These are phyloP conservation scores for Penicillium macrosclerotiorum DNA, from an alignment of 495 filamentous ascomycete genomes.

Conservation along the genomic window DNA sequence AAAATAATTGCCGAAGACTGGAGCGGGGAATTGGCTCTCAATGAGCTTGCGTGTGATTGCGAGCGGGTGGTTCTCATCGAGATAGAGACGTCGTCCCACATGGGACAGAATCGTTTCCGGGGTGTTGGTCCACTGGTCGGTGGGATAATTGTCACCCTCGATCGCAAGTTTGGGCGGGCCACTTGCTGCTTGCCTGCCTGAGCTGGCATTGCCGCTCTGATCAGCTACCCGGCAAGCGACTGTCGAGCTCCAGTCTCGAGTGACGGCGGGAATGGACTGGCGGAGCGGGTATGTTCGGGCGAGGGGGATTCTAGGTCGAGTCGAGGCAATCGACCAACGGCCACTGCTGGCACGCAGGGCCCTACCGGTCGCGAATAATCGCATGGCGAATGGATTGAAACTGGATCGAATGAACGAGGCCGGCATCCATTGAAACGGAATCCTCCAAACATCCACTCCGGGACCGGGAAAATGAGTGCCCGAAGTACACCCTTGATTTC, in stretches of 20 bases:
- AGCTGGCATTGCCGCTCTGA: slow-evolving; percentile 7
- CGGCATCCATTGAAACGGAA: neutral
- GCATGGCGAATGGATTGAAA: slow-evolving; percentile 32
- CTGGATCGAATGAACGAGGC: neutral
- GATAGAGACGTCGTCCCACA: slow-evolving; percentile 73
- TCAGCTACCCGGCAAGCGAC: slow-evolving; percentile 24
- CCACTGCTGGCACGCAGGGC: slow-evolving; percentile 41
- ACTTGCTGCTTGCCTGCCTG: slow-evolving; percentile 10
- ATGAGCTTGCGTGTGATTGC: slow-evolving; percentile 88
- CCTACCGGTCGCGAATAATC: slow-evolving; percentile 44
- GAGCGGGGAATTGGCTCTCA: slow-evolving; percentile 78
- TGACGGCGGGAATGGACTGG: slow-evolving; percentile 12
- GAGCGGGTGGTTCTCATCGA: slow-evolving; percentile 85
- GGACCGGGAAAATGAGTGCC: slow-evolving; percentile 32
- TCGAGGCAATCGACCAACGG: slow-evolving; percentile 36
- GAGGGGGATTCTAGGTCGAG: slow-evolving; percentile 26
- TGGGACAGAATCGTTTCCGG: slow-evolving; percentile 70
- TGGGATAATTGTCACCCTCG: slow-evolving; percentile 60
- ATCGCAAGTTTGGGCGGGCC: slow-evolving; percentile 43
- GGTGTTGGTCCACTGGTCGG: slow-evolving; percentile 84
- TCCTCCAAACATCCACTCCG: slow-evolving; percentile 25
- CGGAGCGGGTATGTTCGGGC: slow-evolving; percentile 22
- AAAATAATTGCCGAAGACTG: slow-evolving; percentile 73
- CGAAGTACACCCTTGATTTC: slow-evolving; percentile 27
- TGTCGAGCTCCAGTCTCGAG: slow-evolving; percentile 38